Percentiles rank a stretch among this genome's conserved stretches.
phyloP scores from a whole-genome alignment of 2,329 filamentous ascomycete genomes.

The Colletotrichum melonis region DNA sequence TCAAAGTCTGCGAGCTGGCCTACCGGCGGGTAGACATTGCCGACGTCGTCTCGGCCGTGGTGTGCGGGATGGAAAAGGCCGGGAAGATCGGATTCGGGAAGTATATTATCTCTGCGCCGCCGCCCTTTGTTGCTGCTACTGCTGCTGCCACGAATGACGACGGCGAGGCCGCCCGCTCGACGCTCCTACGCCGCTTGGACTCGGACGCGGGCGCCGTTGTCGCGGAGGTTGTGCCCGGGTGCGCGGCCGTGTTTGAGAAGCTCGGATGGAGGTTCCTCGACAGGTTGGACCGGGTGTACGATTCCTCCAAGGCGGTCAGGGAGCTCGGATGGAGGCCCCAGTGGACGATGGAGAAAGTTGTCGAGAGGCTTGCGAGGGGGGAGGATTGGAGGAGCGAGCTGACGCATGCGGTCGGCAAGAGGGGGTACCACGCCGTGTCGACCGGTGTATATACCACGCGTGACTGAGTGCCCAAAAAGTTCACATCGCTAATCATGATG shows the following conservation, averaged over 20 bases:
- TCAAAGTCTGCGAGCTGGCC: slow-evolving; percentile 60
- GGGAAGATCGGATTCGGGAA: slow-evolving; percentile 47
- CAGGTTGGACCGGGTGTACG: slow-evolving; percentile 58
- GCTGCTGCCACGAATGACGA: slow-evolving; percentile 40
- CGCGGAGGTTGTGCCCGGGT: slow-evolving; percentile 40
- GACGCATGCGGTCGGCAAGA: slow-evolving; percentile 52
- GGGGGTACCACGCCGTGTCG: slow-evolving; percentile 55
- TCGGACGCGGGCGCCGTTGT: slow-evolving; percentile 46
- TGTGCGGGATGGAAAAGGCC: slow-evolving; percentile 51
- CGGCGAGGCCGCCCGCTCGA: too few relatives aligned
- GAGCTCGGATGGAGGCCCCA: slow-evolving; percentile 55
- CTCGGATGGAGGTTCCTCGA: slow-evolving; percentile 50
- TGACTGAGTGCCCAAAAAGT: slow-evolving; percentile 28
- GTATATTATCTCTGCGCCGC: slow-evolving; percentile 57
- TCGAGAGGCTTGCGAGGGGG: slow-evolving; percentile 48
- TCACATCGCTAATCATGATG: background rate
- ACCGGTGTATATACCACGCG: slow-evolving; percentile 56
- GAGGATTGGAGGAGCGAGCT: slow-evolving; percentile 54
- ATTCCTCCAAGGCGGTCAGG: slow-evolving; percentile 52
- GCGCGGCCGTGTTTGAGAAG: slow-evolving; percentile 44
- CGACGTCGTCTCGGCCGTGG: slow-evolving; percentile 55
- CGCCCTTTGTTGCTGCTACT: slow-evolving; percentile 43
- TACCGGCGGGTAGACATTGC: slow-evolving; percentile 57
- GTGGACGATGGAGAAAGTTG: slow-evolving; percentile 51
- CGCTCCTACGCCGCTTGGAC: slow-evolving; percentile 46